These are phyloP conservation scores for Backusella westeae DNA, from an alignment of 192 early-diverging fungal genomes.

Conservation along the genomic window DNA sequence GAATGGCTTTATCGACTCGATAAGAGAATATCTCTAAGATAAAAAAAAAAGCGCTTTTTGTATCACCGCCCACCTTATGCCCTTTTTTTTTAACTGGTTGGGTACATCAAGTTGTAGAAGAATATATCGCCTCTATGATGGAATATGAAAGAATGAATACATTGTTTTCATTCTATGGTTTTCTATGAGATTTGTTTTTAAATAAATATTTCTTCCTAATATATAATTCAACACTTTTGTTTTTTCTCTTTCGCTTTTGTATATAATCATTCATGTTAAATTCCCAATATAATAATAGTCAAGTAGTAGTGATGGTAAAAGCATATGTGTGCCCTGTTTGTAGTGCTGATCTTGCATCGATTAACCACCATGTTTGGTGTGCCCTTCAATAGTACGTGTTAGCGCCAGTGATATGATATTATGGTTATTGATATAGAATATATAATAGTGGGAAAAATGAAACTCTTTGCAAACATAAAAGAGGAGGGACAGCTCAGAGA, in stretches of 20 bases:
- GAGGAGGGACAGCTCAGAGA: background rate
- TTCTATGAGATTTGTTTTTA: background rate
- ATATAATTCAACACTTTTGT: background rate
- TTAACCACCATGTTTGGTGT: constrained; percentile 3
- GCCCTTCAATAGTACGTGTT: background rate
- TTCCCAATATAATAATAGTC: background rate
- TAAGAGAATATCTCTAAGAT: background rate
- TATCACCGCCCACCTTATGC: background rate
- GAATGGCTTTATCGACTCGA: constrained; percentile 24
- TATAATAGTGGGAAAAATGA: background rate
- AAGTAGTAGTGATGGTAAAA: background rate
- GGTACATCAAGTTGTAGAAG: background rate
- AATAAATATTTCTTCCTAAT: background rate
- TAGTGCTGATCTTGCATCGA: background rate
- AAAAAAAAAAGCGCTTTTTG: background rate
- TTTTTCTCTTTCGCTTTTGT: background rate
- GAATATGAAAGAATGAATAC: background rate
- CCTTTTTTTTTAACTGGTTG: too few relatives aligned
- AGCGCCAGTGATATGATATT: background rate
- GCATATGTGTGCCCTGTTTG: background rate
- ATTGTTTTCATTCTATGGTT: background rate
- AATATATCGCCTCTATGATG: background rate
- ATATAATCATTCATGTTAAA: background rate
- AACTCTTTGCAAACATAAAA: background rate
- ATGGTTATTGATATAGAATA: background rate